These are phyloP conservation scores for Lactarius tabidus DNA, from an alignment of 768 basidiomycete species.

Conservation along the genomic window DNA sequence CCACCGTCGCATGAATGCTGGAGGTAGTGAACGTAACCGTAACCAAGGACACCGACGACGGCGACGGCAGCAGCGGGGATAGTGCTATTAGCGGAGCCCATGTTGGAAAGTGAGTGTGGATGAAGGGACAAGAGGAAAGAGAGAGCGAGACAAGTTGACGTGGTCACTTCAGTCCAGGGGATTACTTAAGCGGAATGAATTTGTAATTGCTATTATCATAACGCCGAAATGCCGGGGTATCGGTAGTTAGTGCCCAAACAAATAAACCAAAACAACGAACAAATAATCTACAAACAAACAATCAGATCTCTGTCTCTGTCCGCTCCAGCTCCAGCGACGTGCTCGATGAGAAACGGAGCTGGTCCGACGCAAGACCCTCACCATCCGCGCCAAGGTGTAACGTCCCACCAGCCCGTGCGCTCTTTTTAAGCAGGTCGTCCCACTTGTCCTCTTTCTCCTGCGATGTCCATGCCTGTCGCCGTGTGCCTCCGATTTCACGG, in stretches of 20 bases:
- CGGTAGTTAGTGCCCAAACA: not conserved
- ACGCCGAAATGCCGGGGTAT: not conserved
- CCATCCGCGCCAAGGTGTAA: slow-evolving; percentile 45
- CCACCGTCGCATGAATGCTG: not conserved
- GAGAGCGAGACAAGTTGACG: not conserved
- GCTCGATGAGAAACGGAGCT: slow-evolving; percentile 37
- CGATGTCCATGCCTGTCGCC: slow-evolving; percentile 48
- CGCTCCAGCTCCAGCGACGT: slow-evolving; percentile 15
- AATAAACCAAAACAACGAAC: not conserved
- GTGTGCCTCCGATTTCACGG: slow-evolving; percentile 42
- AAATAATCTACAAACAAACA: slow-evolving; percentile 2
- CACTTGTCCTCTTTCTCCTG: slow-evolving; percentile 69
- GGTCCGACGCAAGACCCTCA: slow-evolving; percentile 44
- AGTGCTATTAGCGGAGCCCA: slow-evolving; percentile 47
- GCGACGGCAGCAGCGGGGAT: slow-evolving; percentile 38
- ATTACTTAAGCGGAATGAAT: not conserved
- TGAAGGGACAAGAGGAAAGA: not conserved
- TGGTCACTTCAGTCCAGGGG: not conserved
- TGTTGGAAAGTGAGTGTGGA: slow-evolving; percentile 24
- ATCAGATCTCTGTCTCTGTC: not conserved
- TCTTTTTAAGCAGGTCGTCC: slow-evolving; percentile 63
- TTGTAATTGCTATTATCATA: not conserved
- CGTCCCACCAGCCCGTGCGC: slow-evolving; percentile 70
- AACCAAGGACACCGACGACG: slow-evolving; percentile 40
- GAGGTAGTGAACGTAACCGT: slow-evolving; percentile 35